Base-by-base conservation (phyloP, 495 filamentous ascomycete species). In the Bathelium albidoporum region DNA sequence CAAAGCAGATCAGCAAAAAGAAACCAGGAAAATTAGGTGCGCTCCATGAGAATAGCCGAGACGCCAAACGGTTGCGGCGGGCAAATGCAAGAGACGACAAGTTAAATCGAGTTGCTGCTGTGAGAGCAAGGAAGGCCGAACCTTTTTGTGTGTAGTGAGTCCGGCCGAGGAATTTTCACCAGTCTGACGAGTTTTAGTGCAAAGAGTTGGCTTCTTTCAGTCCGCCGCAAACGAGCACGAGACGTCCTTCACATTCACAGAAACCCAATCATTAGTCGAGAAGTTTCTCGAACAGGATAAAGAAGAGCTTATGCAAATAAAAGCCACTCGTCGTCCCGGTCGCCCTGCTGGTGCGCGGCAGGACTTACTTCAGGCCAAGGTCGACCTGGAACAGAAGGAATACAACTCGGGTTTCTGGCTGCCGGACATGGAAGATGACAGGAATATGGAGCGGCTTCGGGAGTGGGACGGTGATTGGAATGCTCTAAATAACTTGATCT, bases 1-100 rank as follows among this genome's bases (percentile, higher is more conserved):
- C 89, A 62, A 97, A 95, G 77, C 84, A 89, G 63, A 89, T 95
- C 58, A 92, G 92, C 75, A 87, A 86, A 77, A 87, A 87, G 76
- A 88, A 88, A 75, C 82, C 83, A 59, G 84, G 82, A 18, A 79
- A 79, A 18, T 78, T 87, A 59, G 82, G 83, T 26, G 80, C 85
- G 16, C 79, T 97, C 16, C 90, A 97, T 71, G 86, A 90, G 70
- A 88, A 89, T 73, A 94, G 89, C 70, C 81, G 91, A 64, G 88
- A 95, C 75, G 85, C 85, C 10, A 84, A 85, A 67, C 82, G 86
- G 52, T 74, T 97, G 62, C 87, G 89, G 69, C 80, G 84, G 34
- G 91, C 91, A 18, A 80, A 81, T 62, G 80, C 83, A 45, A 80
- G 91, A 71, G 88, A 91, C 66, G 88, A 92, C 66, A 89, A 87